These are phyloP conservation scores for Geranium rotundifolium DNA, from an alignment of 345 rosid genomes.

Conservation along the genomic window DNA sequence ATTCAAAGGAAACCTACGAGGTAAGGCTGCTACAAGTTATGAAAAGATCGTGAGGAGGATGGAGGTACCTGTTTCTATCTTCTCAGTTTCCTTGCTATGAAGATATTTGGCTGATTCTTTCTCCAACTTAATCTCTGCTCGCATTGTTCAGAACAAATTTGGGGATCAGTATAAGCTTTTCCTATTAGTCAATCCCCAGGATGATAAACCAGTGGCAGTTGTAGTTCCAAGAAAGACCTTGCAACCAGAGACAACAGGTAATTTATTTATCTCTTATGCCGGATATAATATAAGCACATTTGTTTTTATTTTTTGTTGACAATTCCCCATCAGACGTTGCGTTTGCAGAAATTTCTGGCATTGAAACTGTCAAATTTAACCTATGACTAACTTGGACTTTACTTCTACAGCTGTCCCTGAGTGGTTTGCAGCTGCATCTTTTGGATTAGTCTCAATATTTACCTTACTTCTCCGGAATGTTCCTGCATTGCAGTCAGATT, in stretches of 20 bases:
- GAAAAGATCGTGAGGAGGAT: conserved; percentile 67
- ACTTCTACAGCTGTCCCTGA: conserved; percentile 74
- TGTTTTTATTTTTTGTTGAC: too few species aligned
- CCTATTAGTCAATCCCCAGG: conserved; percentile 81
- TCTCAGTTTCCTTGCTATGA: conserved; percentile 1
- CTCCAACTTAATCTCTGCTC: conserved; percentile 7
- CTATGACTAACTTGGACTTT: background rate
- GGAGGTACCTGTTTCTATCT: conserved; percentile 33
- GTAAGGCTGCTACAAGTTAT: conserved; percentile 66
- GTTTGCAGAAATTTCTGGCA: background rate
- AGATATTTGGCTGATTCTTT: conserved; percentile 8
- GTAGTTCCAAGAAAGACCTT: conserved; percentile 73
- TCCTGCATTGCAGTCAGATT: conserved; percentile 71
- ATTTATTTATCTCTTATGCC: background rate
- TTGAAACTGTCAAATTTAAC: too few species aligned
- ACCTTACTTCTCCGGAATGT: conserved; percentile 85
- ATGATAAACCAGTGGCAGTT: conserved; percentile 92
- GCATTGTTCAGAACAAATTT: conserved; percentile 52
- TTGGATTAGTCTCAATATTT: conserved; percentile 72
- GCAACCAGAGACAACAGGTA: conserved; percentile 78
- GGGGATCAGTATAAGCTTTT: conserved; percentile 79
- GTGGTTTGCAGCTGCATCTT: conserved; percentile 95
- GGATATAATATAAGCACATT: background rate
- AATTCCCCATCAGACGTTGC: background rate
- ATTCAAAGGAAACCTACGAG: conserved; percentile 92